Base-by-base conservation (phyloP, 2,329 filamentous ascomycete genomes). In the Huntiella moniliformis region DNA sequence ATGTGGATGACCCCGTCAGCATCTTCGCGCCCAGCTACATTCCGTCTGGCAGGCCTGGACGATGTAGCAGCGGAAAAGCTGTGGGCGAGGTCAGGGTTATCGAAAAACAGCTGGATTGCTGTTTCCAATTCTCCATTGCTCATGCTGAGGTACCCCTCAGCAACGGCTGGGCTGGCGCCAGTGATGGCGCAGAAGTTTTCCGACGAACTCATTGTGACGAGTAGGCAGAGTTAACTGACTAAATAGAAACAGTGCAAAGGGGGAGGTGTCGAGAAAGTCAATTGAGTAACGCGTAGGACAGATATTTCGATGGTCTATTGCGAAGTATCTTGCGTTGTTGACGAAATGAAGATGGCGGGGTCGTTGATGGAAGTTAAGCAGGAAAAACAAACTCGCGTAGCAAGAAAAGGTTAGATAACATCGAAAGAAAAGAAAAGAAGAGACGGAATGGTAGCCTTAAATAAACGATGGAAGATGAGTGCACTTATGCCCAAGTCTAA, bases 91-190 rank as follows among this genome's bases (percentile, higher is more conserved):
- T 88, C 86, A 38, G 82, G 83, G 58, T 82, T 91, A 57, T 92
- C 85, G 61, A 85, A 96, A 64, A 78, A 98, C 10, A 96, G 76
- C 56, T 84, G 77, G 55, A 95, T 79, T 18, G 91, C 91, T 56
- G 88, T 81, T 61, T 85, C 77, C 44, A 88, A 67, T 58, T 94
- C 80, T 56, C 78, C 78, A 54, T 84, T 81, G n/a, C 86, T 79
- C 58, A 98, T 73, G 54, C 82, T 73, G 41, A 96, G 73, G 61
- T 92, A 94, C 54, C 82, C 80, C 51, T 75, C 73, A 28, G 88
- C 91, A 52, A 87, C 75, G 53, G 79, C 70, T 22, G 78, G 71
- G 51, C 70, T 75, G 49, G 81, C 74, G 54, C 77, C 79, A 35
- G 91, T 96, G 59, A 98, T 82, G 62, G 72, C 70, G 56, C 77